These are phyloP conservation scores for Castanea sativa DNA, from an alignment of 306 rosid genomes.

Conservation along the genomic window DNA sequence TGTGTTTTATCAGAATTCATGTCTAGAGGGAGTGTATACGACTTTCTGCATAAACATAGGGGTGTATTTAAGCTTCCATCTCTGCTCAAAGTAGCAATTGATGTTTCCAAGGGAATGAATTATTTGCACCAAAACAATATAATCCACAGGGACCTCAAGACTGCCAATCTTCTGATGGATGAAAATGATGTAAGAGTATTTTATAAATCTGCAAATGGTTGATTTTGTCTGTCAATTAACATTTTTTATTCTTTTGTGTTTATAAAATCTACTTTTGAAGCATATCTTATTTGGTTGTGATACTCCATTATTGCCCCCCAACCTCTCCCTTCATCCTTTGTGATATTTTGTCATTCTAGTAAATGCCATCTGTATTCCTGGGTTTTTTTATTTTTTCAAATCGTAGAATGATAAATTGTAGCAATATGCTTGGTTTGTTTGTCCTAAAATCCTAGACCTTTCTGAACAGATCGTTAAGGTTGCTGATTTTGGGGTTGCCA, in stretches of 20 bases:
- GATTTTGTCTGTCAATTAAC: slow-evolving; percentile 14
- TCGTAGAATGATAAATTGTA: slow-evolving; percentile 7
- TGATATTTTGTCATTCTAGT: not conserved
- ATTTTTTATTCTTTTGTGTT: slow-evolving; percentile 2
- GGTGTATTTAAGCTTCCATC: slow-evolving; percentile 90
- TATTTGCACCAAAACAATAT: slow-evolving; percentile 97
- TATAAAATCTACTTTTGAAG: too few relatives aligned
- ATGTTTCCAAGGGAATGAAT: slow-evolving; percentile 95
- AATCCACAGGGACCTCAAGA: slow-evolving; percentile 98
- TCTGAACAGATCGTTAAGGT: slow-evolving; percentile 86
- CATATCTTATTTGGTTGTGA: not conserved
- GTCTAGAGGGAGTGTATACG: slow-evolving; percentile 91
- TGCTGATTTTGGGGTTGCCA: slow-evolving; percentile 99
- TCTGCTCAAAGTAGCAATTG: slow-evolving; percentile 89
- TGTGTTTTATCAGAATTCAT: slow-evolving; percentile 78
- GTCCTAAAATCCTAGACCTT: slow-evolving; percentile 21
- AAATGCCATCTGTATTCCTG: not conserved
- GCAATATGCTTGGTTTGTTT: slow-evolving; percentile 14
- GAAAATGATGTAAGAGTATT: slow-evolving; percentile 78
- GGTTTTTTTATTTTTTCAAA: not conserved
- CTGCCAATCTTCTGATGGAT: slow-evolving; percentile 99
- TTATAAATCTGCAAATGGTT: slow-evolving; percentile 19
- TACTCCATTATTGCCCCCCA: not conserved
- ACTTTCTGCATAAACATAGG: slow-evolving; percentile 91
- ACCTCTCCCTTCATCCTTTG: not conserved